These are phyloP conservation scores for Aspergillus sp. DNA, from an alignment of 2,329 filamentous ascomycete species.

Conservation along the genomic window DNA sequence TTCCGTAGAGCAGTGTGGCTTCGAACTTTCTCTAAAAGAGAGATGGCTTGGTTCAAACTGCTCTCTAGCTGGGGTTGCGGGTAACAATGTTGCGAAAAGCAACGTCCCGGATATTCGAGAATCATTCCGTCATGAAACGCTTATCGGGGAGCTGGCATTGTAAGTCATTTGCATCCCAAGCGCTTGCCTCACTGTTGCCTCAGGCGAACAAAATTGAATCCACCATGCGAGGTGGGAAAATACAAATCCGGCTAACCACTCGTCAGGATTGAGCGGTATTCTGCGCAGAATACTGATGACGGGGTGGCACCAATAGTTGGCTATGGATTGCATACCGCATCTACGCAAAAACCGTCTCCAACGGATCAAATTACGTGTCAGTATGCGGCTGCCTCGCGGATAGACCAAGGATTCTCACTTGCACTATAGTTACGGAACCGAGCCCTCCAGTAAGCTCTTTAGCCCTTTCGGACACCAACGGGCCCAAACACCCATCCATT, in stretches of 20 bases:
- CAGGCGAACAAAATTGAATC: neutral
- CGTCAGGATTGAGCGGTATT: constrained; percentile 11
- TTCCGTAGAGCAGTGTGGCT: constrained; percentile 91
- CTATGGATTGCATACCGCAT: neutral
- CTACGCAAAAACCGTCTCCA: neutral
- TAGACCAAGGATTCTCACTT: neutral
- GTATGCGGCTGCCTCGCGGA: neutral
- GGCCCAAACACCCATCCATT: neutral
- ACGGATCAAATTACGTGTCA: neutral
- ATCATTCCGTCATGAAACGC: constrained; percentile 83
- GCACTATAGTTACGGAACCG: neutral
- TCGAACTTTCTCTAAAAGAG: constrained; percentile 83
- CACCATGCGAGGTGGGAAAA: neutral
- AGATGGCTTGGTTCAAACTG: constrained; percentile 85
- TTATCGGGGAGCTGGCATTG: constrained; percentile 82
- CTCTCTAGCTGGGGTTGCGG: constrained; percentile 72
- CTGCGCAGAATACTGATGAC: neutral
- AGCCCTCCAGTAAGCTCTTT: neutral
- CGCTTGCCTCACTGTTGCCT: neutral
- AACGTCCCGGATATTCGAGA: constrained; percentile 94
- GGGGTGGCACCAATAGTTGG: neutral
- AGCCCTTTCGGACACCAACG: neutral
- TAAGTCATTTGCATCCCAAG: constrained; percentile 43
- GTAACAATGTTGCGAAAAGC: constrained; percentile 92
- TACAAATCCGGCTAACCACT: neutral